Conservation (phyloP, 441 rosid species). For the Geranium incanum region DNA sequence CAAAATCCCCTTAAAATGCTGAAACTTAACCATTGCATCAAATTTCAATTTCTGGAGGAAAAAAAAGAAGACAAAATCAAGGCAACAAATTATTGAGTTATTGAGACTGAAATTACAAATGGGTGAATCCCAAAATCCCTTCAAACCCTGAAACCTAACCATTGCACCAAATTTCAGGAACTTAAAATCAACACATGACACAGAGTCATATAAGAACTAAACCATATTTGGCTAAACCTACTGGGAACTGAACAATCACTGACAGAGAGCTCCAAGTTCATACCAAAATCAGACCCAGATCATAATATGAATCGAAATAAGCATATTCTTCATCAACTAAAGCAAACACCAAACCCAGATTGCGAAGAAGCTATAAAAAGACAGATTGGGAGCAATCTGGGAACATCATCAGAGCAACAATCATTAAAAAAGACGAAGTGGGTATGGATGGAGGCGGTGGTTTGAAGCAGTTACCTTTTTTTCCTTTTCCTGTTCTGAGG, state of each 20-base stretch:
- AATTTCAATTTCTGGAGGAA: too few relatives aligned
- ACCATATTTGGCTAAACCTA: background rate
- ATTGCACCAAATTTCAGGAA: background rate
- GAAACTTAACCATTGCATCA: too few relatives aligned
- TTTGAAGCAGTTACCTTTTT: background rate
- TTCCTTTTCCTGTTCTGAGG: background rate
- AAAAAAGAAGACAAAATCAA: background rate
- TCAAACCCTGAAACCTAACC: background rate
- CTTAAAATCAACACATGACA: background rate
- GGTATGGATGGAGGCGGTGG: background rate
- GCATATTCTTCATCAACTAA: background rate
- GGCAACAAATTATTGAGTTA: background rate
- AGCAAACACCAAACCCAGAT: background rate
- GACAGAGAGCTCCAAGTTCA: background rate
- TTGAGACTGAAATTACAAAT: background rate
- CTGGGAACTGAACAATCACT: background rate
- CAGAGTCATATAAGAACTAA: background rate
- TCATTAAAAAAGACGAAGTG: background rate
- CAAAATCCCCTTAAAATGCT: too few relatives aligned
- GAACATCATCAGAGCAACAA: background rate
- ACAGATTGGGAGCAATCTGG: background rate
- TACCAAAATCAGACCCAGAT: background rate
- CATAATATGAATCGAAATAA: background rate
- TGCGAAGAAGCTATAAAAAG: background rate
- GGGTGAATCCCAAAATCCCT: background rate